phyloP scores from a whole-genome alignment of 73 alveolate species.

The Stentor roeselii region DNA sequence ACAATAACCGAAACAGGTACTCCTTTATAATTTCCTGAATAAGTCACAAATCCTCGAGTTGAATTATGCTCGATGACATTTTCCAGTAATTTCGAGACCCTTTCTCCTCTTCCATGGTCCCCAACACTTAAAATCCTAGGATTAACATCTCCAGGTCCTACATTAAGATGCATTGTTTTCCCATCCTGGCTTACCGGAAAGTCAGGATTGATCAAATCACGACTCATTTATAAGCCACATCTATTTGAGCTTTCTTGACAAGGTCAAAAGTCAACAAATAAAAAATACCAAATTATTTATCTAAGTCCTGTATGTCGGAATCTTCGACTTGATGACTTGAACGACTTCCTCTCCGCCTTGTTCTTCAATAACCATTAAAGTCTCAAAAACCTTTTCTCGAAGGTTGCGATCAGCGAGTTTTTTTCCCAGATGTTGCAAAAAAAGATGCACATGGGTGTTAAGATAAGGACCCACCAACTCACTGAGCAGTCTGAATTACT shows the following conservation, averaged over 20 bases:
- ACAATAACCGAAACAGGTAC: conserved; percentile 47
- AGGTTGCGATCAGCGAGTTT: conserved; percentile 50
- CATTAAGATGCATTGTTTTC: conserved; percentile 14
- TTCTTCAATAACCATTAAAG: conserved; percentile 39
- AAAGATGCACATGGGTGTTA: conserved; percentile 57
- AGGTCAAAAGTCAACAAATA: too few relatives aligned
- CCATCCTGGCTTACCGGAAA: conserved; percentile 32
- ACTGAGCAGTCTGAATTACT: conserved; percentile 40
- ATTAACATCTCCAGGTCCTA: conserved; percentile 32
- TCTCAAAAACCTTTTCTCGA: conserved; percentile 20
- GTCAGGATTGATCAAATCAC: neutral
- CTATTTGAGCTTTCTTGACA: too few relatives aligned
- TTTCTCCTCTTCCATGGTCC: conserved; percentile 35
- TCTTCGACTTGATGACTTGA: conserved; percentile 14
- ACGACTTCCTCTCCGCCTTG: conserved; percentile 38
- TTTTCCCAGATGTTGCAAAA: conserved; percentile 60
- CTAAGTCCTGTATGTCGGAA: conserved; percentile 12
- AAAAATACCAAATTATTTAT: too few relatives aligned
- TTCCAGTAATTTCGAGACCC: conserved; percentile 34
- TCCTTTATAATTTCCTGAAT: conserved; percentile 44
- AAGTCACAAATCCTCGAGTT: conserved; percentile 27
- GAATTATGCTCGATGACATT: neutral
- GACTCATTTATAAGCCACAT: too few relatives aligned
- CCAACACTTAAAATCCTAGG: conserved; percentile 45
- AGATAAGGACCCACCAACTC: conserved; percentile 60